Conservation (phyloP, 257 asterid species). For the Fraxinus cuspidata region DNA sequence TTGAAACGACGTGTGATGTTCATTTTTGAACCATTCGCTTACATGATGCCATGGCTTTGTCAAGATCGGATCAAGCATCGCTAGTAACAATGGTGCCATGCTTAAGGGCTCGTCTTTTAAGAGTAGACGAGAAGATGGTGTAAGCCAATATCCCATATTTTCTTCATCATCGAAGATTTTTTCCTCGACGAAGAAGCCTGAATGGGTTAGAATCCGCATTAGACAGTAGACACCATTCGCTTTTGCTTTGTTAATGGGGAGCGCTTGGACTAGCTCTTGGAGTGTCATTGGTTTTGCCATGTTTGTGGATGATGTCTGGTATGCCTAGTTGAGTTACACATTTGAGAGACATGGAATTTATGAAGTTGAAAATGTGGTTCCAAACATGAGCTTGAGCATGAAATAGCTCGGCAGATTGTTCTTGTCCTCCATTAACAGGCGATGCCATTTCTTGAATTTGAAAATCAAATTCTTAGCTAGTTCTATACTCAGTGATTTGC, state of each 20-base stretch:
- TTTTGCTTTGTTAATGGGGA: constrained; percentile 22
- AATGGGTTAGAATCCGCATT: constrained; percentile 15
- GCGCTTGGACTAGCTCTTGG: background rate
- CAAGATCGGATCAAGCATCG: no score
- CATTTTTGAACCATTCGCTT: no score
- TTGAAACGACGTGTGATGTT: no score
- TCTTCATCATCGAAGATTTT: background rate
- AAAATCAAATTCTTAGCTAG: no score
- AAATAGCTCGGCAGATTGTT: constrained; percentile 13
- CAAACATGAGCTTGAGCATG: constrained; percentile 26
- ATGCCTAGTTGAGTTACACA: no score
- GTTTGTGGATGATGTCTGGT: no score
- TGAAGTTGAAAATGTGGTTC: constrained; percentile 22
- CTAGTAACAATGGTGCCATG: no score
- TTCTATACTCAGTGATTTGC: no score
- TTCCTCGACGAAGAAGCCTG: constrained; percentile 6
- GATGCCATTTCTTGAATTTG: background rate
- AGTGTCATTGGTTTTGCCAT: no score
- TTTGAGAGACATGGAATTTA: constrained; percentile 19
- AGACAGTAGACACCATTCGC: constrained; percentile 7
- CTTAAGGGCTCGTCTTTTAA: no score
- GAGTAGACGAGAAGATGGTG: background rate
- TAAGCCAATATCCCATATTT: constrained; percentile 13
- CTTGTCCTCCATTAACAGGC: background rate
- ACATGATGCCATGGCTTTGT: no score